Percentiles rank a stretch among this genome's conserved stretches.
Conservation (phyloP, 495 filamentous ascomycete genomes). For the Chaetomidium leptoderma region DNA sequence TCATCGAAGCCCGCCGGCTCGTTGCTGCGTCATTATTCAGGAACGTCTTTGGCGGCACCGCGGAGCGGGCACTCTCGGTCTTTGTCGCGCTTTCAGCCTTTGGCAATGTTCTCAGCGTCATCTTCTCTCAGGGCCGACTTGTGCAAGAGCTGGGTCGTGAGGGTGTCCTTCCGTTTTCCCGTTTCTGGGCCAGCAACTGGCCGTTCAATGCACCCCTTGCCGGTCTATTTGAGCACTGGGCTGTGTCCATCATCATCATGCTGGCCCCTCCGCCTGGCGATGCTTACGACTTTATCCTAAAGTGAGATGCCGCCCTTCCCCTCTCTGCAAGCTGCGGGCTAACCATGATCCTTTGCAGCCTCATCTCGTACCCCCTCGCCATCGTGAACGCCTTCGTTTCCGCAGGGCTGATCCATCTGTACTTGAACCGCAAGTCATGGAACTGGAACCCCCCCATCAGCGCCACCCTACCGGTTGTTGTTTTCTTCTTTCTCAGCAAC, state of each 20-base stretch:
- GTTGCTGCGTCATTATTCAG: conserved; percentile 63
- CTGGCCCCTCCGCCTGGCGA: conserved; percentile 60
- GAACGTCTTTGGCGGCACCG: conserved; percentile 59
- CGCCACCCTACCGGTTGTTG: conserved; percentile 40
- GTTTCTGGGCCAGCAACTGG: conserved; percentile 60
- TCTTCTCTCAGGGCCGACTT: conserved; percentile 64
- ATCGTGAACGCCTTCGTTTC: conserved; percentile 59
- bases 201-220: conserved; percentile 59
- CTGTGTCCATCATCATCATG: conserved; percentile 58
- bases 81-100: conserved; percentile 70
- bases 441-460: conserved; percentile 44
- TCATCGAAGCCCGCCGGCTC: conserved; percentile 55
- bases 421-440: conserved; percentile 44
- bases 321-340: not conserved
- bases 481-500: conserved; percentile 49
- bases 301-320: conserved; percentile 33
- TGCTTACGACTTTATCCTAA: conserved; percentile 60
- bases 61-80: conserved; percentile 58
- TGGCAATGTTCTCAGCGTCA: conserved; percentile 65
- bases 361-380: conserved; percentile 58
- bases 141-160: conserved; percentile 64
- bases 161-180: conserved; percentile 58
- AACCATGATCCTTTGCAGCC: conserved; percentile 29
- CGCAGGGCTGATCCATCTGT: conserved; percentile 53
- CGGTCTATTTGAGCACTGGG: conserved; percentile 59